Evolutionary conservation across 2,329 filamentous ascomycete species (phyloP), one percentile per base, ranked within the genome.

Genomic region (Fusarium oligoseptatum): DNA sequence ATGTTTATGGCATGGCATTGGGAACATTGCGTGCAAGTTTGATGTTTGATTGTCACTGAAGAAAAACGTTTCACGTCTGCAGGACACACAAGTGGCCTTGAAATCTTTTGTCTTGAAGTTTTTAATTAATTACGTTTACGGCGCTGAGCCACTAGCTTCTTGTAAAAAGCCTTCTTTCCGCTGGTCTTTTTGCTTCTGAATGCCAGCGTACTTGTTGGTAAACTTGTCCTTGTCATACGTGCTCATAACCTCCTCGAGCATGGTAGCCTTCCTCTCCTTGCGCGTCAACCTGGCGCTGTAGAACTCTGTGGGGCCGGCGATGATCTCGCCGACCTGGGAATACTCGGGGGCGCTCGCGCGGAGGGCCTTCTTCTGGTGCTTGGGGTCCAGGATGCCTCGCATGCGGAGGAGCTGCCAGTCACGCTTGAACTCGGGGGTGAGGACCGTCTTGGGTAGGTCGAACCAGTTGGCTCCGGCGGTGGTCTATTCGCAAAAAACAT

Each of bases 381-480:
- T 96, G 1, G 95, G 92, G 76, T 98, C 96, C 24, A 98, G 88
- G 22, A 98, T 92, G 66, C 92, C 92, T 82, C 97, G 92, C 93
- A 98, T 96, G 75, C 94, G 92, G 68, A 99, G 87, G 12, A 98
- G 87, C 83, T 98, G 95, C 60, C 98, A 87, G 81, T 99, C 96
- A 76, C 95, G 90, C 84, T 95, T 97, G 71, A 98, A 87, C 80
- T 97, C 92, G 10, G 95, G 91, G 0, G 95, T 98, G 60, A 98
- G 84, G 60, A 94, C 88, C 29, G 96, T 98, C 78, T 92, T 92
- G 7, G 95, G 95, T 64, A 99, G 87, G 78, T 97, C 90, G 85
- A 93, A 98, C 96, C 96, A 98, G 67, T 93, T 87, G 17, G 91
- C 84, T 52, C 96, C 97, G 60, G 95, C 93, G 71, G 92, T 93